Conservation (phyloP, 768 basidiomycete genomes). For the Mrakia frigida region DNA sequence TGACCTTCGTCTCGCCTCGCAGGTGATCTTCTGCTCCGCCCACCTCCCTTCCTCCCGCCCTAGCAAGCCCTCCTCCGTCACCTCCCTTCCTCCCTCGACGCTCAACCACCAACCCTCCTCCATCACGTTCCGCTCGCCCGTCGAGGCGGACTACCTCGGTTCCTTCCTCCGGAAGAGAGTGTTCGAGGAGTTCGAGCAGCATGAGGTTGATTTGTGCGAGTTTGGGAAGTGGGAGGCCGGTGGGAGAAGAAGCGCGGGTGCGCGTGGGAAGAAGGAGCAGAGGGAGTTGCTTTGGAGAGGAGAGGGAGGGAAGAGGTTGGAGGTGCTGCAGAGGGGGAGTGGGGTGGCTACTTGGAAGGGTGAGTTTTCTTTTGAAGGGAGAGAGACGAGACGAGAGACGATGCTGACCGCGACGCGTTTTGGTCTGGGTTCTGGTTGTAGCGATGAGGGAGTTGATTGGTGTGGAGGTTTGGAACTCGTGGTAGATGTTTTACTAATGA, state of each 20-base stretch:
- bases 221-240: background rate
- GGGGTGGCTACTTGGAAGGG: conserved; percentile 27
- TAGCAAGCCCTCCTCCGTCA: conserved; percentile 53
- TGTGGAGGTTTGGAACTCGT: conserved; percentile 20
- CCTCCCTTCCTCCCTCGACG: conserved; percentile 35
- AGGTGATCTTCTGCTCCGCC: conserved; percentile 81
- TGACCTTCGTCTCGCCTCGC: background rate
- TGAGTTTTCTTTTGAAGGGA: background rate
- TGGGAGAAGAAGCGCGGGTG: background rate
- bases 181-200: conserved; percentile 3
- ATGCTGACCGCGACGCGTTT: background rate
- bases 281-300: background rate
- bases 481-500: too few relatives aligned
- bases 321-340: conserved; percentile 7
- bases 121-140: conserved; percentile 7
- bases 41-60: conserved; percentile 48
- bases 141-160: conserved; percentile 7
- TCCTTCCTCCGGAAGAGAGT: conserved; percentile 12
- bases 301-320: conserved; percentile 1
- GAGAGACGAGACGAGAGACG: background rate
- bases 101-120: background rate
- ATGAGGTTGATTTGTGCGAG: conserved; percentile 14
- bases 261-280: background rate
- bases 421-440: background rate
- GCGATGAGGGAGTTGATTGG: conserved; percentile 28